Evolutionary conservation across 2,329 filamentous ascomycete species (phyloP).

Genomic region (Beauveria varroae): DNA sequence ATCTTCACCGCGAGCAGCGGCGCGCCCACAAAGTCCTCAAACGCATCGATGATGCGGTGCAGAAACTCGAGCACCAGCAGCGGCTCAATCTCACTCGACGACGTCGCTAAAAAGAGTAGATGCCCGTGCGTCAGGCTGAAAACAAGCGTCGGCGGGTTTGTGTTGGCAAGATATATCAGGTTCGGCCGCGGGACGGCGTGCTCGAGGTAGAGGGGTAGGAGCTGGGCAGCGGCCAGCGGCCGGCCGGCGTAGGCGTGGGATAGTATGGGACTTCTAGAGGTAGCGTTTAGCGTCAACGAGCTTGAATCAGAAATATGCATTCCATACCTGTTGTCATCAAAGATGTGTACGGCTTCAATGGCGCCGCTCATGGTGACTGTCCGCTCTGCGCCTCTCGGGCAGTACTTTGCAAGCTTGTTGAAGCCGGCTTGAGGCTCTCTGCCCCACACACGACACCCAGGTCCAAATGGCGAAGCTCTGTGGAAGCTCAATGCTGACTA

Average conservation of each 20-base stretch:
- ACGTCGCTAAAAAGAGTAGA: constrained; percentile 76
- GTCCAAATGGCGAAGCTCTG: constrained; percentile 4
- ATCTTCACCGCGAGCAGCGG: constrained; percentile 82
- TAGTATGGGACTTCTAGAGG: constrained; percentile 68
- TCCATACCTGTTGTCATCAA: constrained; percentile 81
- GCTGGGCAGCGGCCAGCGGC: constrained; percentile 65
- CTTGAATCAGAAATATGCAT: not conserved
- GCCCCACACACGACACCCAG: constrained; percentile 7
- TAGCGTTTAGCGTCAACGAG: constrained; percentile 18
- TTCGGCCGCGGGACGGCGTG: constrained; percentile 76
- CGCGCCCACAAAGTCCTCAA: constrained; percentile 89
- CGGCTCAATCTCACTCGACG: constrained; percentile 81
- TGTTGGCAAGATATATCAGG: constrained; percentile 74
- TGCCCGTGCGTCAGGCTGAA: constrained; percentile 85
- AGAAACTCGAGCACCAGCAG: constrained; percentile 89
- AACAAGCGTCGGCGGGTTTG: constrained; percentile 77
- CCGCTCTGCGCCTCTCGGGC: constrained; percentile 12
- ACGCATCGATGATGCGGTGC: constrained; percentile 82
- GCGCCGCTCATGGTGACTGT: constrained; percentile 65
- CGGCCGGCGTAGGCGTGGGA: constrained; percentile 83
- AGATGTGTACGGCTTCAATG: constrained; percentile 94
- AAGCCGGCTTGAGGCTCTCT: not conserved
- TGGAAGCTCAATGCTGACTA: constrained; percentile 9
- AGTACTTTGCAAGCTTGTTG: constrained; percentile 1
- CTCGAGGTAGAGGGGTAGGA: constrained; percentile 81